Evolutionary conservation across 2,329 filamentous ascomycete species (phyloP), one percentile per base, ranked within the genome.

Genomic region (Trichoderma cornu-damae): DNA sequence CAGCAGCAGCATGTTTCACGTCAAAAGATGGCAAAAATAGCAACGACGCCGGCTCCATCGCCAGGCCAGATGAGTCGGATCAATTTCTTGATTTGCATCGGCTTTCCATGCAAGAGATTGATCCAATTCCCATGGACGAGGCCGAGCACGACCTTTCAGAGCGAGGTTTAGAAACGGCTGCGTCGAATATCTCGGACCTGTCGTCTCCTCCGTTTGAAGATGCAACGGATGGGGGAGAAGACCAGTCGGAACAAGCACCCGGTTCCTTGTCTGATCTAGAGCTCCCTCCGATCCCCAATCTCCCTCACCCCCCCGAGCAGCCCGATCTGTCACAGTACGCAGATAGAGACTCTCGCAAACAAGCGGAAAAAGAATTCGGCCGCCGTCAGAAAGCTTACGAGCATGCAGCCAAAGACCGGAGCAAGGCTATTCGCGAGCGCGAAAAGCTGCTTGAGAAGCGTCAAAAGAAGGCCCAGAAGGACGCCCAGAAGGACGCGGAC

Each of bases 331-430:
- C 76, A 43, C 72, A 77, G 46, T 85, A 83, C 66, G 73, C 78
- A 2, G 84, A 89, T 69, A 86, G 86, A 65, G 80, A 83, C 6
- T 75, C 82, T 26, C 81, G 83, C 7, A 89, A 88, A 64, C 77
- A 84, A 38, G 86, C 85, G 1, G 84, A 89, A 64, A 88, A 86
- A 58, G 86, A 90, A 64, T 78, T 84, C 56, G 81, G 82, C 51
- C 78, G 80, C 11, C 75, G 77, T 1, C 75, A 83, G 30, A 89
- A 89, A 66, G 76, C 77, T 7, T 87, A 90, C 67, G 80, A 87
- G 26, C 79, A 83, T 65, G 81, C 84, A 9, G 70, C 88, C 60
- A 89, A 88, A 69, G 79, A 85, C 59, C 83, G 83, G 34, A 80
- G 85, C 37, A 87, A 81, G 63, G 79, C 81, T 8, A 75, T 90